These are phyloP conservation scores for Pyrrhoderma noxium DNA, from an alignment of 1,284 basidiomycete species.

Conservation along the genomic window DNA sequence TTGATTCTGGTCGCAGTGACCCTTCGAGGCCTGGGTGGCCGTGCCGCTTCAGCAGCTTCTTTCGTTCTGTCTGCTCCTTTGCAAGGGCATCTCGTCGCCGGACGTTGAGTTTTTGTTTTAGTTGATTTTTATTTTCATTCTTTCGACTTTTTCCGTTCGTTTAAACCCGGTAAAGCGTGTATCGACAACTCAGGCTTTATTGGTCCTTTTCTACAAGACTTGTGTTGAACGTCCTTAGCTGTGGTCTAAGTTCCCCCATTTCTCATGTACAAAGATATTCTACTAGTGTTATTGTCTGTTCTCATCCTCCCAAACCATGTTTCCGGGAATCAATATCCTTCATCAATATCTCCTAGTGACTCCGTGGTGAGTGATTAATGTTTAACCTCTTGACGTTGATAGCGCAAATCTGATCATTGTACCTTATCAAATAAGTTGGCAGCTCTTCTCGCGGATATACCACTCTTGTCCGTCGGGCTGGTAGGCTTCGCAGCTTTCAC, in stretches of 20 bases:
- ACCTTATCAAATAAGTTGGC: constrained; percentile 40
- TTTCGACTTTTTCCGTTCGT: constrained; percentile 1
- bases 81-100: constrained; percentile 5
- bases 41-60: constrained; percentile 14
- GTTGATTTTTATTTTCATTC: constrained; percentile 5
- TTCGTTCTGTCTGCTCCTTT: constrained; percentile 5
- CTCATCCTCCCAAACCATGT: constrained; percentile 1
- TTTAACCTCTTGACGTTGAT: neutral
- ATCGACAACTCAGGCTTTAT: no score
- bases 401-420: constrained; percentile 6
- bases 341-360: constrained; percentile 16
- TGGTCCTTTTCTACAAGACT: no score
- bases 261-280: neutral
- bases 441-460: constrained; percentile 56
- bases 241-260: neutral
- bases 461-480: constrained; percentile 59
- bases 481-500: constrained; percentile 57
- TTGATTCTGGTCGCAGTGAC: constrained; percentile 14
- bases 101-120: neutral
- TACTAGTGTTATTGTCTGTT: neutral
- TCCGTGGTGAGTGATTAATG: constrained; percentile 15
- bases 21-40: constrained; percentile 11
- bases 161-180: no score
- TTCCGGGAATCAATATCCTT: neutral
- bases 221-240: neutral